Conservation (phyloP, 2,329 filamentous ascomycete species). For the Botrytis aclada region DNA sequence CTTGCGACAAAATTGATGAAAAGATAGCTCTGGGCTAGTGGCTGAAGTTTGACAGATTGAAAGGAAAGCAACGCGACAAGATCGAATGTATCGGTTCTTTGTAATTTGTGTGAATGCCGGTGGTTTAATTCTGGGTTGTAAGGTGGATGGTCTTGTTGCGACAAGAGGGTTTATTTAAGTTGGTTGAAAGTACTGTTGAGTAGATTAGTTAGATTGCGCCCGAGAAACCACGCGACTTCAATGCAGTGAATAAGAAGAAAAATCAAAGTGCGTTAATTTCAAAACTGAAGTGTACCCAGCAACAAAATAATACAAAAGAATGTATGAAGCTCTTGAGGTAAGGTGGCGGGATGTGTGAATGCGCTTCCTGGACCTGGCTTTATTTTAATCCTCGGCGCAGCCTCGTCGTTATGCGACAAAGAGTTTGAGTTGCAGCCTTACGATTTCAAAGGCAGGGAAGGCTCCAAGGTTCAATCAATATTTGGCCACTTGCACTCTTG, state of each 20-base stretch:
- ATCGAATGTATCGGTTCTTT: neutral
- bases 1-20: slow-evolving; percentile 14
- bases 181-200: neutral
- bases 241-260: slow-evolving; percentile 1
- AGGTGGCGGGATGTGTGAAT: slow-evolving; percentile 1
- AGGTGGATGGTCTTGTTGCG: neutral
- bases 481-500: slow-evolving; percentile 3
- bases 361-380: neutral
- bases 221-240: neutral
- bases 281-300: neutral
- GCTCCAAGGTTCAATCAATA: neutral
- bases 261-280: neutral
- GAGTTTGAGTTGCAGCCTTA: neutral
- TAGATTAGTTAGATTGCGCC: neutral
- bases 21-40: neutral
- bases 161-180: neutral
- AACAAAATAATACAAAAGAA: neutral
- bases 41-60: neutral
- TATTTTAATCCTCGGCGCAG: slow-evolving; percentile 7
- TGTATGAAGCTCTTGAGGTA: neutral
- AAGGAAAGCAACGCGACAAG: slow-evolving; percentile 14
- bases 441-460: neutral
- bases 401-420: slow-evolving; percentile 12
- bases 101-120: neutral
- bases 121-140: neutral